Evolutionary conservation across 768 basidiomycete genomes (phyloP).

Genomic region (Boletus insuetus): DNA sequence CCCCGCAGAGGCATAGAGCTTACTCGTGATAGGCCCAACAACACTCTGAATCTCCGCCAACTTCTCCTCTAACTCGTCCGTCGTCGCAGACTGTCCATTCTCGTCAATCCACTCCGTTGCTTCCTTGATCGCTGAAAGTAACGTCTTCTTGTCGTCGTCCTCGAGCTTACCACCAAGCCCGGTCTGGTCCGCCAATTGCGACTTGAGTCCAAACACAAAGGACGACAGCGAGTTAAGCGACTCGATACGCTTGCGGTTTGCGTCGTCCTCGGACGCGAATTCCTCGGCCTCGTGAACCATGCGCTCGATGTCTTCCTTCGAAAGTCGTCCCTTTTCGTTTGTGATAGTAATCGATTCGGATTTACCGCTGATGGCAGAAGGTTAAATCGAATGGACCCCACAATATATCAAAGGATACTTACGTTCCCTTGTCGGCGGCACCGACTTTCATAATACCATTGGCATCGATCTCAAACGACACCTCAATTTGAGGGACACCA

Average conservation of each 20-base stretch:
- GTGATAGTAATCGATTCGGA: slow-evolving; percentile 89
- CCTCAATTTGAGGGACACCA: slow-evolving; percentile 96
- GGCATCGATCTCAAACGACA: slow-evolving; percentile 93
- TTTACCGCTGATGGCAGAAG: slow-evolving; percentile 54
- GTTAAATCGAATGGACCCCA: not conserved
- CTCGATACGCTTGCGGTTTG: slow-evolving; percentile 79
- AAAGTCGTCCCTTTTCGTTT: slow-evolving; percentile 93
- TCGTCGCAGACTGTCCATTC: slow-evolving; percentile 68
- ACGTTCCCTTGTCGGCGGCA: slow-evolving; percentile 96
- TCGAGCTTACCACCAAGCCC: slow-evolving; percentile 64
- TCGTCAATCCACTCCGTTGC: slow-evolving; percentile 75
- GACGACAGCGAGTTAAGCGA: slow-evolving; percentile 79
- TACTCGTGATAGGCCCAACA: slow-evolving; percentile 83
- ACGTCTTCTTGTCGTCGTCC: slow-evolving; percentile 80
- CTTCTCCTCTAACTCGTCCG: slow-evolving; percentile 93
- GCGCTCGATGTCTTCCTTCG: slow-evolving; percentile 88
- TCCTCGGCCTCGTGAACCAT: slow-evolving; percentile 71
- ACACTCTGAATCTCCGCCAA: slow-evolving; percentile 69
- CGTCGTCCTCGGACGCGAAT: slow-evolving; percentile 78
- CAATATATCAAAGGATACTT: slow-evolving; percentile 25
- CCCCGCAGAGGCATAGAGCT: slow-evolving; percentile 59
- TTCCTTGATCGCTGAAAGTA: slow-evolving; percentile 82
- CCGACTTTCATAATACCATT: slow-evolving; percentile 95
- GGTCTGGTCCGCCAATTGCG: slow-evolving; percentile 69
- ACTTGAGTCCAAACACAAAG: slow-evolving; percentile 76